phyloP scores from a whole-genome alignment of 768 basidiomycete species.

The Boletus vermiculosoides region DNA sequence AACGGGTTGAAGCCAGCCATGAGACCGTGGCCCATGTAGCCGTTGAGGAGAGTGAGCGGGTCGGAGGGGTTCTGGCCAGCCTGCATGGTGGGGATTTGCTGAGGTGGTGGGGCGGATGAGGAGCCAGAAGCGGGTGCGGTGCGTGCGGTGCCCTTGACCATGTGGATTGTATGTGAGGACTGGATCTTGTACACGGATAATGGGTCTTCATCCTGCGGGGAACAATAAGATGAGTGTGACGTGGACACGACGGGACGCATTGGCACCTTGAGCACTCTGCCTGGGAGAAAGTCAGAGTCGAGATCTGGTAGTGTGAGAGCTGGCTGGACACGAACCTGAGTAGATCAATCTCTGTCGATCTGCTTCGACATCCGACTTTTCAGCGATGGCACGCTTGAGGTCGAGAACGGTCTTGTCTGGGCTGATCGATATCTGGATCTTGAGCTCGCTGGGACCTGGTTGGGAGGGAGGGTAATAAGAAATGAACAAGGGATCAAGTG shows the following conservation, averaged over 20 bases:
- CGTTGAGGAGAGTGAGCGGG: constrained; percentile 81
- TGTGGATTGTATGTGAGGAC: constrained; percentile 83
- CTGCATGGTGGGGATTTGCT: constrained; percentile 74
- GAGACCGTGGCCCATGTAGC: constrained; percentile 71
- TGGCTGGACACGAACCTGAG: constrained; percentile 55
- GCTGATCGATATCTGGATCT: constrained; percentile 81
- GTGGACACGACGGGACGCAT: background rate
- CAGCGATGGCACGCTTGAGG: constrained; percentile 88
- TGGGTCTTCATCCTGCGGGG: constrained; percentile 70
- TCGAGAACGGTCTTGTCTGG: constrained; percentile 85
- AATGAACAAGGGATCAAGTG: no score
- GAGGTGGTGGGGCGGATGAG: constrained; percentile 41
- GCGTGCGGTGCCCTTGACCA: constrained; percentile 84
- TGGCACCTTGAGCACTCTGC: constrained; percentile 69
- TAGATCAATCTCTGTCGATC: constrained; percentile 91
- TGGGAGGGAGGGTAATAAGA: background rate
- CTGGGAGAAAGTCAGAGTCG: constrained; percentile 31
- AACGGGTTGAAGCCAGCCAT: constrained; percentile 93
- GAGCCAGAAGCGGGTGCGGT: constrained; percentile 34
- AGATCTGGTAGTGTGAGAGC: background rate
- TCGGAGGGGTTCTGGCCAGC: constrained; percentile 87
- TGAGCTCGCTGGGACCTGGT: constrained; percentile 86
- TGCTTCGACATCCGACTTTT: constrained; percentile 79
- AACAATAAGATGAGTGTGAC: constrained; percentile 6
- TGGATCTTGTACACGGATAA: constrained; percentile 90